Conservation (phyloP, 139 green algal genomes). For the Axilococcus clingmanii region DNA sequence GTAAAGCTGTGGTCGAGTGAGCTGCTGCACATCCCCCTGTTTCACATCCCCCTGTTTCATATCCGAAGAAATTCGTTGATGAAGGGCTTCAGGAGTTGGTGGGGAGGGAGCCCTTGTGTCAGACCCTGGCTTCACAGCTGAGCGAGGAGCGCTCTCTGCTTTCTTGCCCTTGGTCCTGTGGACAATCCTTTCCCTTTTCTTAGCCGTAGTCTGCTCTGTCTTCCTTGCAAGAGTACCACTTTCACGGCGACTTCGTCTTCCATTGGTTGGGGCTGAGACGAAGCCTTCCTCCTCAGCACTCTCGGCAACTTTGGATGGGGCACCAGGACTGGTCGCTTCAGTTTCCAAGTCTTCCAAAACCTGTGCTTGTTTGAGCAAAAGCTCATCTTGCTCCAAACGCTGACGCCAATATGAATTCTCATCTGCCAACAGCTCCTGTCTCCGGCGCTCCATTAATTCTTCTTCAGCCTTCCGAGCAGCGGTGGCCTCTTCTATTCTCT, state of each 20-base stretch:
- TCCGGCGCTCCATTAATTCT: slow-evolving; percentile 50
- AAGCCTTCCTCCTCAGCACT: neutral
- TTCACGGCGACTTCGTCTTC: neutral
- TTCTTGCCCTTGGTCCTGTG: too few species aligned
- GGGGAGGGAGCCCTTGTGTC: too few species aligned
- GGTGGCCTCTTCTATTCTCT: slow-evolving; percentile 32
- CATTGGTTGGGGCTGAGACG: neutral
- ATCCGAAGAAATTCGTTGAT: too few species aligned
- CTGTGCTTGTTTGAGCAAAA: neutral
- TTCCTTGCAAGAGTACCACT: neutral
- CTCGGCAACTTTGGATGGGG: neutral
- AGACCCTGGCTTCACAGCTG: too few species aligned
- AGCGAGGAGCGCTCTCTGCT: too few species aligned
- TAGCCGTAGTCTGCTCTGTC: neutral
- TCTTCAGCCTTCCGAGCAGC: slow-evolving; percentile 42
- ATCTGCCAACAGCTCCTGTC: slow-evolving; percentile 59
- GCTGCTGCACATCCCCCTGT: too few species aligned
- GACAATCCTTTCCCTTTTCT: neutral
- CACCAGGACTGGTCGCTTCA: neutral
- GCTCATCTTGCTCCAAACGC: slow-evolving; percentile 33
- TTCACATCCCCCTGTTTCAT: too few species aligned
- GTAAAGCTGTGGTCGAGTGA: too few species aligned
- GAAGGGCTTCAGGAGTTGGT: too few species aligned
- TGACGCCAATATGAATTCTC: slow-evolving; percentile 66
- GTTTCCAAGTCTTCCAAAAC: slow-evolving; percentile 2